phyloP scores from a whole-genome alignment of 2,329 filamentous ascomycete species.

The Nannizziopsis barbatae region DNA sequence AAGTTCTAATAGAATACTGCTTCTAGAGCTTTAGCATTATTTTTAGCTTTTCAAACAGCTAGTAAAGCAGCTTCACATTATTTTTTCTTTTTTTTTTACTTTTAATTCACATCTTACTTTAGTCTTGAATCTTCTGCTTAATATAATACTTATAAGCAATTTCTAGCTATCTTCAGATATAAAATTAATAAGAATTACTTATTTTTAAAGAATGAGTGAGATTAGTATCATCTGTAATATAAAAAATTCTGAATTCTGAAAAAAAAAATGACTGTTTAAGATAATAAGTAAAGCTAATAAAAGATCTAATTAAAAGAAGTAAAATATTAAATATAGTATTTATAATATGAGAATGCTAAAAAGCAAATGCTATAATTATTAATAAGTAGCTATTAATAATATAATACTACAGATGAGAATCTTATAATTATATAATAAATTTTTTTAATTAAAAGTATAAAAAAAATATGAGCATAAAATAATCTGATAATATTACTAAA shows the following conservation, averaged over 20 bases:
- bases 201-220: slow-evolving; percentile 10
- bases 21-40: slow-evolving; percentile 36
- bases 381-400: slow-evolving; percentile 26
- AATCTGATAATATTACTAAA: slow-evolving; percentile 23
- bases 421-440: slow-evolving; percentile 33
- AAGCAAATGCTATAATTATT: slow-evolving; percentile 25
- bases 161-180: slow-evolving; percentile 66
- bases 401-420: slow-evolving; percentile 30
- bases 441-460: slow-evolving; percentile 27
- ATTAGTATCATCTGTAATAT: slow-evolving; percentile 7
- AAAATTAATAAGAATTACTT: slow-evolving; percentile 70
- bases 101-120: slow-evolving; percentile 88
- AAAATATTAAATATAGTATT: slow-evolving; percentile 22
- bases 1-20: slow-evolving; percentile 28
- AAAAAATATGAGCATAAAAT: slow-evolving; percentile 30
- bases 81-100: slow-evolving; percentile 59
- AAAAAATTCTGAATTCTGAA: neutral
- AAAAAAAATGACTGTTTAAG: slow-evolving; percentile 7
- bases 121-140: slow-evolving; percentile 83
- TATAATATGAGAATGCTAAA: slow-evolving; percentile 21
- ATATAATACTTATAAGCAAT: slow-evolving; percentile 81
- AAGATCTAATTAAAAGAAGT: slow-evolving; percentile 7
- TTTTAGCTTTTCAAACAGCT: slow-evolving; percentile 36
- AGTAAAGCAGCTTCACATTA: slow-evolving; percentile 34
- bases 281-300: slow-evolving; percentile 3